Evolutionary conservation across 2,329 filamentous ascomycete genomes (phyloP), one percentile per base, ranked within the genome.

Genomic region (Xylaria sp.): DNA sequence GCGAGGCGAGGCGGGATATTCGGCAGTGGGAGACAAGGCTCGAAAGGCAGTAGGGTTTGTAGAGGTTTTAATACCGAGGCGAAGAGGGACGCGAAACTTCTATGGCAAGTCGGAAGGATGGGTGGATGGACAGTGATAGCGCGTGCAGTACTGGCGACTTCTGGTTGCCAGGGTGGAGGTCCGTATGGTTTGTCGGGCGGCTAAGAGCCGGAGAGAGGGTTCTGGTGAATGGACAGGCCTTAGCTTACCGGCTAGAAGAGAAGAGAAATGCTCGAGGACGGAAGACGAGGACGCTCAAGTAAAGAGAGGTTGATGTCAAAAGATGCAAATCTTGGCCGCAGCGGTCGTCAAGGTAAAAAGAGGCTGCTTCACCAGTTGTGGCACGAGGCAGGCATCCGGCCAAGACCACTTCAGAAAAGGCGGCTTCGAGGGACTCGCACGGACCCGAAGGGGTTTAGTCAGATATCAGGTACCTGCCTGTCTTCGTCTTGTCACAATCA

Each of bases 291-390:
- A 42, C 26, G 37, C 5, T 19, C 22, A 44, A 50, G 42, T 19
- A 51, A 57, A 34, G 40, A 39, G 24, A 40, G 29, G 39, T 44
- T 24, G 17, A 39, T 24, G 22, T 50, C 48, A 52, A 50, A n/a
- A 24, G 55, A 47, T 49, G 24, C 50, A 50, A 41, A 47, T 39
- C 49, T 45, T 52, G 44, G 47, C 47, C 43, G 43, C 20, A 24
- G 34, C 40, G 17, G 11, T 17, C 22, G 29, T 34, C 29, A 13
- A 34, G 11, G 29, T 34, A 7, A 7, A 13, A 3, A 7, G 3
- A 34, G 29, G 29, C 16, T 11, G 29, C 11, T 11, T 26, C 11
- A 34, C 29, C 11, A 34, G 29, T 7, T 13, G 29, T 34, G 29
- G 9, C 29, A 34, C 29, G 29, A 34, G 29, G 29, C 29, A 34